Conservation (phyloP, 139 green algal genomes). For the Tetratostichococcus sp. region DNA sequence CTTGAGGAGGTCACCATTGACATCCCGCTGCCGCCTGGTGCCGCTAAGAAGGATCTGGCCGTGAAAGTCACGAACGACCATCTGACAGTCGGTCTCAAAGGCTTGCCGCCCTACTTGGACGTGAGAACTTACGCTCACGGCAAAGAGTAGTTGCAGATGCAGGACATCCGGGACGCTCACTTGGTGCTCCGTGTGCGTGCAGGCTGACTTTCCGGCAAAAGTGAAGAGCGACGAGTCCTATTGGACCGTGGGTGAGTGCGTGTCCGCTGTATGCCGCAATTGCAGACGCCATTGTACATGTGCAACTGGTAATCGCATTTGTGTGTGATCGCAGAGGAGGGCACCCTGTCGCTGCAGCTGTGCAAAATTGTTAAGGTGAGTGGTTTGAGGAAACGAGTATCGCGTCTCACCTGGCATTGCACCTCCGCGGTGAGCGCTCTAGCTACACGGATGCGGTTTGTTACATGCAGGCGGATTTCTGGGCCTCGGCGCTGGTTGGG, state of each 20-base stretch:
- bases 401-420: no score
- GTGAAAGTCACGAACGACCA: constrained; percentile 52
- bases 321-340: constrained; percentile 43
- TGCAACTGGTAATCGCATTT: constrained; percentile 1
- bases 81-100: constrained; percentile 64
- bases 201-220: constrained; percentile 55
- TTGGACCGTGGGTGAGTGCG: constrained; percentile 77
- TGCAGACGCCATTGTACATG: neutral
- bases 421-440: no score
- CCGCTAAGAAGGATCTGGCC: constrained; percentile 60
- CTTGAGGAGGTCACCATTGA: constrained; percentile 81
- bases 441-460: no score
- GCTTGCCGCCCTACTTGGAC: constrained; percentile 79
- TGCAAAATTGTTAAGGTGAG: constrained; percentile 66
- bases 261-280: neutral
- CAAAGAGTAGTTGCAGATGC: no score
- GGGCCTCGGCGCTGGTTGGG: constrained; percentile 61
- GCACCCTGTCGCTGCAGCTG: constrained; percentile 56
- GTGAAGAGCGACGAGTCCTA: constrained; percentile 72
- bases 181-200: neutral
- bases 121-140: no score
- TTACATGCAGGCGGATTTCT: constrained; percentile 53
- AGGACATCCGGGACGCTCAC: no score
- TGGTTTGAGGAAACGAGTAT: neutral
- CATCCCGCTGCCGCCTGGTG: constrained; percentile 63